Base-by-base conservation (phyloP, 2,329 filamentous ascomycete genomes). In the Cryphonectria nitschkei region DNA sequence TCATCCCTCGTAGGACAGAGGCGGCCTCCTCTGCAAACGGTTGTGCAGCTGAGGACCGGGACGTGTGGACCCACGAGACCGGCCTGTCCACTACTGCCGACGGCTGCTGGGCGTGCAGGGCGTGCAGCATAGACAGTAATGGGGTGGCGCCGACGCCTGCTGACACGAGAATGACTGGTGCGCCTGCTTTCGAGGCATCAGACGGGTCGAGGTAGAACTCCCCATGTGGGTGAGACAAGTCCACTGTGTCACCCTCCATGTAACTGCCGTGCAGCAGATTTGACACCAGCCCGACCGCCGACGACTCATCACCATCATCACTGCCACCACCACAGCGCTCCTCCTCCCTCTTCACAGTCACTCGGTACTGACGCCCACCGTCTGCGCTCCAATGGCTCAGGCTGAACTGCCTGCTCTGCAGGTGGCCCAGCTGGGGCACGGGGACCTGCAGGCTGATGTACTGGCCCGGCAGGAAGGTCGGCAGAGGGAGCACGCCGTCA, bases 331-430 rank as follows among this genome's bases (percentile, higher is more conserved):
- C 43, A 46, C 43, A 2, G 16, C 43, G 6, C 19, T 50, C 7
- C 7, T n/a, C 1, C 74, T 88, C 91, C 70, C 83, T 87, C 85
- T 94, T 95, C 73, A 95, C 89, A 74, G 88, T 92, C 81, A 95
- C 89, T 68, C 93, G 88, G 80, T 93, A 93, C 79, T 89, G 86
- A 22, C 83, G 82, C 9, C 84, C 85, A 64, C 85, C 83, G n/a
- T 75, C 75, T 34, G 74, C 74, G 4, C 84, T 83, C 2, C 81
- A 84, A 75, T 92, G 89, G 76, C 88, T 92, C 69, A 95, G 83
- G 63, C 89, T 92, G 82, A 94, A 95, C 82, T 95, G 93, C 69
- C 93, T 83, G 70, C 89, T 88, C 80, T 95, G 93, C 70, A 85
- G 81, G 74, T 90, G 84, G n/a, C 87, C 86, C 32, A 92, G 84